Base-by-base conservation (phyloP, 169 alveolate genomes). In the Eimeria sp. region DNA sequence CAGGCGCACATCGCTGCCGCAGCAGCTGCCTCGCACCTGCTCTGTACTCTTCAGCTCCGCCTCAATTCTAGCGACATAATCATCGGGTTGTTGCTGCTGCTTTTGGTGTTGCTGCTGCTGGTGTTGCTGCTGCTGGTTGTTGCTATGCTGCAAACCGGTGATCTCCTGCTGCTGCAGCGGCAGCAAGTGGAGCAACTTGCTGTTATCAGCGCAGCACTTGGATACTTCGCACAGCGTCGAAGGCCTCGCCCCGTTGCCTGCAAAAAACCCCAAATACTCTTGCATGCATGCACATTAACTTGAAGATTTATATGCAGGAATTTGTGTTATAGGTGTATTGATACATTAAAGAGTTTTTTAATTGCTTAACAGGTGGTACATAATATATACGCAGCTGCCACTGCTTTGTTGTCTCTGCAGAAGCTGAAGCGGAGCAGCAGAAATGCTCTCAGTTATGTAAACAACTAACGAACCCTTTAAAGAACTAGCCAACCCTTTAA, bases 181-280 rank as follows among this genome's bases (percentile, higher is more conserved):
- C 72, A 82, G 67, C 72, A 51, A 73, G 30, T 82, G 73, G 73
- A 82, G 61, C 87, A 76, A 40, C 72, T 47, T 54, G 49, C 25
- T 82, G 90, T 82, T 82, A 49, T 82, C 90, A 25, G 73, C 72
- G 90, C 90, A 82, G 90, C 72, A 54, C 49, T 51, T 82, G 3
- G 90, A 34, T 7, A 82, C 40, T 47, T 82, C 72, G 10, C 43
- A 45, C 11, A 82, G 73, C 18, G 73, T 82, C 57, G 90, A 82
- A n/a, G 90, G 90, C 73, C 90, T 10, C 40, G 90, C 67, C 73
- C 90, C 90, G 30, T 49, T 82, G 49, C 90, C 90, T 82, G 49
- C 30, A 27, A 27, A 11, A 72, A 27, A 5, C 78, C 43, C 18
- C 78, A 67, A 67, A 43, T 0, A 6, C 45, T 67, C 9, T 67